A percentile compares a stretch with the other conserved stretches of the same genome.
Conservation (phyloP, 306 rosid species). For the Pterocarpus santalinus region DNA sequence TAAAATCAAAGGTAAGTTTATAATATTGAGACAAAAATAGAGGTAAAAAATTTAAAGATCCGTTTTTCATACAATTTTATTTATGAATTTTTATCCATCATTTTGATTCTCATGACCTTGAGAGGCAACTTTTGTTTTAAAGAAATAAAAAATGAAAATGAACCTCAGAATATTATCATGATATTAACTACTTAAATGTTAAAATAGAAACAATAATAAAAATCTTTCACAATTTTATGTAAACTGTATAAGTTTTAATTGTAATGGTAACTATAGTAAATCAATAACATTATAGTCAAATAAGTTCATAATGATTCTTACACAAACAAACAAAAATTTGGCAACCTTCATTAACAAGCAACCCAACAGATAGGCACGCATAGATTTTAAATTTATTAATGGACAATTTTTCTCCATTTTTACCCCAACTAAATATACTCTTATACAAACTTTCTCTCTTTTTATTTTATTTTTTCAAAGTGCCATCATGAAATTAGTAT, state of each 20-base stretch:
- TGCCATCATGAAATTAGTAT: neutral
- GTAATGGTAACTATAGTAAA: neutral
- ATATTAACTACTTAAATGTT: neutral
- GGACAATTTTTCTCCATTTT: too few relatives aligned
- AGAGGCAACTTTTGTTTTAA: neutral
- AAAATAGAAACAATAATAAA: neutral
- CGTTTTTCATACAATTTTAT: neutral
- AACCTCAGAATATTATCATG: neutral
- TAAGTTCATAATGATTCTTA: neutral
- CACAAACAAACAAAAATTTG: slow-evolving; percentile 22
- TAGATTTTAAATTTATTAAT: neutral
- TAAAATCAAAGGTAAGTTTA: too few relatives aligned
- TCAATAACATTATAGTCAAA: neutral
- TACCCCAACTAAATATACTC: too few relatives aligned
- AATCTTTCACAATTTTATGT: neutral
- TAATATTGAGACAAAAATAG: too few relatives aligned
- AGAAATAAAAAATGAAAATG: neutral
- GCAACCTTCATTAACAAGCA: slow-evolving; percentile 26
- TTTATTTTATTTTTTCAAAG: neutral
- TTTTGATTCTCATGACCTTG: too few relatives aligned
- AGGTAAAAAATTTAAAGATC: too few relatives aligned
- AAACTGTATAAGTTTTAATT: neutral
- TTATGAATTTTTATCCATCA: too few relatives aligned
- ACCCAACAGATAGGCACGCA: neutral
- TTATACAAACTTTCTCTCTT: too few relatives aligned